These are phyloP conservation scores for Delonix regia DNA, from an alignment of 306 rosid species.

Conservation along the genomic window DNA sequence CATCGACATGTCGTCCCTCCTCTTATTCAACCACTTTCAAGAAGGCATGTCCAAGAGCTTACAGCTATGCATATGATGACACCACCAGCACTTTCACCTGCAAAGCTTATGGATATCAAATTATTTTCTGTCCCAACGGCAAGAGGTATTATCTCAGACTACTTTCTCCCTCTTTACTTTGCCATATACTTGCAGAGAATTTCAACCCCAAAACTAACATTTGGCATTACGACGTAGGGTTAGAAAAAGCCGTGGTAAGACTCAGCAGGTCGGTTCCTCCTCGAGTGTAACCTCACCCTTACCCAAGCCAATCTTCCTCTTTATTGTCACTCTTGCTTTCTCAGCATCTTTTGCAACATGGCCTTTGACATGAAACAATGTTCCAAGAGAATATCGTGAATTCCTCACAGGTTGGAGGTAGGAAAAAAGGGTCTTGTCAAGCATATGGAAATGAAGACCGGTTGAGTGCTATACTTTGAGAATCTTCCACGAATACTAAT, in stretches of 20 bases:
- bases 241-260: slow-evolving; percentile 11
- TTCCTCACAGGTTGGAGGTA: not conserved
- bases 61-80: slow-evolving; percentile 93
- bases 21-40: slow-evolving; percentile 78
- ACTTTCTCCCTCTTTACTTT: not conserved
- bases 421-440: not conserved
- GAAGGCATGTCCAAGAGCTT: slow-evolving; percentile 86
- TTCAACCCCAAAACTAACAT: not conserved
- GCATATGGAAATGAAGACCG: not conserved
- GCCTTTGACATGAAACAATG: slow-evolving; percentile 7
- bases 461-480: too few species aligned
- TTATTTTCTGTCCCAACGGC: slow-evolving; percentile 71
- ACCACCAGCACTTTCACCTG: slow-evolving; percentile 90
- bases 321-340: slow-evolving; percentile 30
- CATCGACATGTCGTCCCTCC: slow-evolving; percentile 80
- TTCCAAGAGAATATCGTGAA: not conserved
- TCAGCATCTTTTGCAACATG: not conserved
- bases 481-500: not conserved
- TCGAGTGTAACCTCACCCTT: slow-evolving; percentile 55
- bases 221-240: slow-evolving; percentile 44
- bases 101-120: slow-evolving; percentile 78
- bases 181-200: not conserved
- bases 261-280: slow-evolving; percentile 55
- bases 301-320: slow-evolving; percentile 34
- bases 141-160: slow-evolving; percentile 37